Evolutionary conservation across 2,329 filamentous ascomycete species (phyloP), one percentile per base, ranked within the genome.

Genomic region (Colletotrichum sp.): DNA sequence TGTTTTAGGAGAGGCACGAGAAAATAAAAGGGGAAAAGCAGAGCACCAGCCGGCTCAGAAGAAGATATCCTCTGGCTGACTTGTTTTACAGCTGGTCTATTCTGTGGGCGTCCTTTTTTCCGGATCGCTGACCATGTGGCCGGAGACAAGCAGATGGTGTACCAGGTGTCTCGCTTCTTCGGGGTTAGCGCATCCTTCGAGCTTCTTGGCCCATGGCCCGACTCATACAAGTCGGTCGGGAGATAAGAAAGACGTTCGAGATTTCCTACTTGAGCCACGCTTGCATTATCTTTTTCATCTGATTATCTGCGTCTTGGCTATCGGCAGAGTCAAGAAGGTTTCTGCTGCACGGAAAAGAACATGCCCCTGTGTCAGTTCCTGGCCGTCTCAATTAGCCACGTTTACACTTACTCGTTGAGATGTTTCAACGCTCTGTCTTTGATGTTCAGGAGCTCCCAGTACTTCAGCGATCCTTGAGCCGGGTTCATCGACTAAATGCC

Each of bases 51-150:
- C 59, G 59, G 32, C n/a, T 16, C 30, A 36, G 59, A 63, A 36
- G 30, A 34, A 24, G n/a, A 36, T 9, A 36, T 36, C 16, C 18
- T 64, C 32, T 15, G 44, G 15, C 39, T 13, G 60, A n/a, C n/a
- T 21, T 68, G 63, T 64, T 49, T 57, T 34, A 52, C 39, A 73
- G 16, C 64, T 60, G 63, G 55, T 72, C 60, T 34, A 36, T 49
- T 72, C 55, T 28, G 69, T 65, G 64, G 70, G 64, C 64, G 44
- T 28, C 44, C 63, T 13, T 36, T 52, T 39, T 36, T 16, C 59
- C 59, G 59, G 70, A 76, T 73, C 70, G 65, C 73, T 64, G 64
- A 65, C 64, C 71, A 71, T 49, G 65, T 72, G 57, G 64, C 64
- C 64, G 34, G 55, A 63, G 28, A 75, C 26, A 34, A 30, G 28